Conservation (phyloP, 805 yeast species). For the Myxozyma neglecta region DNA sequence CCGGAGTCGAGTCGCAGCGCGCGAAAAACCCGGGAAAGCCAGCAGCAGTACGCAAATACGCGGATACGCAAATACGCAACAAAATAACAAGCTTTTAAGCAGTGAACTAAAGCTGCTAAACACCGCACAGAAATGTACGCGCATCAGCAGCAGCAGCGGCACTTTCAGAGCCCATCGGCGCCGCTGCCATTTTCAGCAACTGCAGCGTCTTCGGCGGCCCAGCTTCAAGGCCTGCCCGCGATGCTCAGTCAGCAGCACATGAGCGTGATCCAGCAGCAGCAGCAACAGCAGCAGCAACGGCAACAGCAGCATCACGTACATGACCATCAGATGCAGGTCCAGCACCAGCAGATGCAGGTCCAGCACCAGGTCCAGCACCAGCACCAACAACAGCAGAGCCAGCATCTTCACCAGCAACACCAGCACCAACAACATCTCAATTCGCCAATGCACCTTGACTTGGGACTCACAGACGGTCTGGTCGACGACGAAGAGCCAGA, state of each 20-base stretch:
- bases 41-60: too few relatives aligned
- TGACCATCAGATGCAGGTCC: constrained; percentile 11
- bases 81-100: too few relatives aligned
- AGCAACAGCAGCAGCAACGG: constrained; percentile 12
- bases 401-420: constrained; percentile 1
- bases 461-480: constrained; percentile 15
- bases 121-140: constrained; percentile 16
- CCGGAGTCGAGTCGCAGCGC: not conserved
- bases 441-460: constrained; percentile 12
- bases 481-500: constrained; percentile 19
- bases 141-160: constrained; percentile 30
- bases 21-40: too few relatives aligned
- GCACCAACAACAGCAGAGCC: not conserved
- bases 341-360: constrained; percentile 7
- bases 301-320: constrained; percentile 18
- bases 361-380: constrained; percentile 10
- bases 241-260: constrained; percentile 23
- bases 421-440: constrained; percentile 14
- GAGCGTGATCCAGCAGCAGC: constrained; percentile 16
- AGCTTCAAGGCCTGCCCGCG: constrained; percentile 15
- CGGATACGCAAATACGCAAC: too few relatives aligned
- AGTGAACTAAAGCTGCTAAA: too few relatives aligned
- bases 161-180: constrained; percentile 18
- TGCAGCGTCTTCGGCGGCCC: constrained; percentile 3
- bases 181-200: constrained; percentile 14